phyloP scores from a whole-genome alignment of 306 rosid species.

The Fagus crenata region DNA sequence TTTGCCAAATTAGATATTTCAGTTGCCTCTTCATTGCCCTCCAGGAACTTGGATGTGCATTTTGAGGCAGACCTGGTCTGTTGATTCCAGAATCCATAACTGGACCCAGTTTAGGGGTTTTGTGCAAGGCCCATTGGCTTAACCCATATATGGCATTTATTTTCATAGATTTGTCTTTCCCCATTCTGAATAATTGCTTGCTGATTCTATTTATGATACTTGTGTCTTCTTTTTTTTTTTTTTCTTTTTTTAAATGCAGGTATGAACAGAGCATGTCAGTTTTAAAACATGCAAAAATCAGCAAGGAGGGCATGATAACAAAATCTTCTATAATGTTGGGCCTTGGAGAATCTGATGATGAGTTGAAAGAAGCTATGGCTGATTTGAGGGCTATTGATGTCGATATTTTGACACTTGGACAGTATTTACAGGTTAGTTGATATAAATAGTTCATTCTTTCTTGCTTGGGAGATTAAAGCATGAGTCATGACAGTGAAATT shows the following conservation, averaged over 20 bases:
- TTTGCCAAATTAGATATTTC: background rate
- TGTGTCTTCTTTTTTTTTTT: conserved; percentile 18
- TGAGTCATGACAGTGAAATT: background rate
- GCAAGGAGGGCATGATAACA: conserved; percentile 88
- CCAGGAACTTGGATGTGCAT: background rate
- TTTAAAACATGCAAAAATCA: conserved; percentile 70
- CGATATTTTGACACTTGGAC: conserved; percentile 93
- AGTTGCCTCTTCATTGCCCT: background rate
- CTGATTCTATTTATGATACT: conserved; percentile 24
- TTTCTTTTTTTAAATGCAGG: conserved; percentile 39
- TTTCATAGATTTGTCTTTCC: conserved; percentile 6
- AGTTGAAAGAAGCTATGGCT: conserved; percentile 73
- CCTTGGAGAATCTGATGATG: conserved; percentile 91
- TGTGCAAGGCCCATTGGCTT: background rate
- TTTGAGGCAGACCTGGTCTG: background rate
- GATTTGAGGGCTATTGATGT: conserved; percentile 84
- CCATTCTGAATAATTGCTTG: background rate
- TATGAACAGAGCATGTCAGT: conserved; percentile 85
- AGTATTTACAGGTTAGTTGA: conserved; percentile 83
- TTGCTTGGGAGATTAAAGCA: no score
- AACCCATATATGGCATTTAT: background rate
- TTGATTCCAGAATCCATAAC: background rate
- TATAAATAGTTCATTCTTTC: conserved; percentile 10
- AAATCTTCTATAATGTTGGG: conserved; percentile 97
- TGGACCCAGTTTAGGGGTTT: background rate